Conservation (phyloP, 148 eudicot species). For the Vaccinium corymbosum region DNA sequence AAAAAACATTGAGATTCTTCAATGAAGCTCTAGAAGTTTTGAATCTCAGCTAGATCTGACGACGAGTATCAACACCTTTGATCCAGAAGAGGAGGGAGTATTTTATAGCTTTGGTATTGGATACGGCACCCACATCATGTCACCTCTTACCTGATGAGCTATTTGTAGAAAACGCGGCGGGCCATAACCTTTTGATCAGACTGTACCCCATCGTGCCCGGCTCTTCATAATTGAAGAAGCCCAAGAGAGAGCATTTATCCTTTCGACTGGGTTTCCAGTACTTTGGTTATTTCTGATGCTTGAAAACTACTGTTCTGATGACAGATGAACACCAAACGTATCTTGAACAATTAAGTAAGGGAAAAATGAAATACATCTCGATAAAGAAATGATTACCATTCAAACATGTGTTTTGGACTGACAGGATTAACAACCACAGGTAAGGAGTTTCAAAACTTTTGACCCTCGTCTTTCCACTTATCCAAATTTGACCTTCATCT, state of each 20-base stretch:
- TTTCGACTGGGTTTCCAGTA: background rate
- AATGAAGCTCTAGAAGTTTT: background rate
- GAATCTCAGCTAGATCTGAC: background rate
- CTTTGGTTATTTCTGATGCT: background rate
- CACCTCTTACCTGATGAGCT: background rate
- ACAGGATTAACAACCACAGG: background rate
- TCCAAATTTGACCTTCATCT: conserved; percentile 7
- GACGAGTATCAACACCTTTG: background rate
- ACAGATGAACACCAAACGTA: background rate
- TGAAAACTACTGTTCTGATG: background rate
- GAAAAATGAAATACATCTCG: background rate
- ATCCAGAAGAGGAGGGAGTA: background rate
- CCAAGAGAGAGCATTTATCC: background rate
- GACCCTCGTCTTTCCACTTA: background rate
- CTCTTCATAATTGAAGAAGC: background rate
- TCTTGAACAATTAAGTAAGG: background rate
- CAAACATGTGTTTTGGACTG: background rate
- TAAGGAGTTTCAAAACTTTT: background rate
- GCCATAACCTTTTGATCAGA: background rate
- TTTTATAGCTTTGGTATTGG: background rate
- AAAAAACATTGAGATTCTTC: background rate
- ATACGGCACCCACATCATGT: background rate
- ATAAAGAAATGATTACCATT: background rate
- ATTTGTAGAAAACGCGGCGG: background rate
- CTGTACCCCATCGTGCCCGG: background rate